Evolutionary conservation across 306 rosid species (phyloP).

Genomic region (Cucurbita pepo): DNA sequence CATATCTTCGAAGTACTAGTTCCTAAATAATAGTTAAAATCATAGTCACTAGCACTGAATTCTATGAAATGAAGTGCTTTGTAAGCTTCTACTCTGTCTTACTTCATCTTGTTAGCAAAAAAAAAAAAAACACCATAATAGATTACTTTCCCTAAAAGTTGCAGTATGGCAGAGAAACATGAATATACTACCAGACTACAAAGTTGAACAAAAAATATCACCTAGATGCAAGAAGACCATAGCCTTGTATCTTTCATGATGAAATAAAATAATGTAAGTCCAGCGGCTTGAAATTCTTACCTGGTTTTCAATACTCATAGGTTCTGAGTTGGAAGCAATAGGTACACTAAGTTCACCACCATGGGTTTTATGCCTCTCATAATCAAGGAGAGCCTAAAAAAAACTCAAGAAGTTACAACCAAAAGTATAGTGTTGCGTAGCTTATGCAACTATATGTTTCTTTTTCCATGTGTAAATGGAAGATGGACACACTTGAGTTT

Average conservation of each 20-base stretch:
- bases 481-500: not conserved
- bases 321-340: conserved; percentile 55
- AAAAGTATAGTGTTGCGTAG: not conserved
- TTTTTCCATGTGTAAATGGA: not conserved
- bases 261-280: not conserved
- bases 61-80: not conserved
- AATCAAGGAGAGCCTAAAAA: conserved; percentile 90
- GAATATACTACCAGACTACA: too few species aligned
- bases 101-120: not conserved
- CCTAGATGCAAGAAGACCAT: not conserved
- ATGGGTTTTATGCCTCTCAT: conserved; percentile 65
- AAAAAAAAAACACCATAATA: not conserved
- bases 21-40: not conserved
- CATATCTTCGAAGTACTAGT: too few species aligned
- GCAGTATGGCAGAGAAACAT: too few species aligned
- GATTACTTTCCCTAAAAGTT: too few species aligned
- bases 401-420: not conserved
- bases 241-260: not conserved
- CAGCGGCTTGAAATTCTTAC: conserved; percentile 15
- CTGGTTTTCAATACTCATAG: conserved; percentile 57
- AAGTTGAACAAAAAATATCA: not conserved
- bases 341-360: conserved; percentile 70
- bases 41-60: not conserved
- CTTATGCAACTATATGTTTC: not conserved
- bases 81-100: not conserved